A percentile compares a stretch with the other conserved stretches of the same genome.
Conservation (phyloP, 2,329 filamentous ascomycete species). For the Orbilia brochopaga region DNA sequence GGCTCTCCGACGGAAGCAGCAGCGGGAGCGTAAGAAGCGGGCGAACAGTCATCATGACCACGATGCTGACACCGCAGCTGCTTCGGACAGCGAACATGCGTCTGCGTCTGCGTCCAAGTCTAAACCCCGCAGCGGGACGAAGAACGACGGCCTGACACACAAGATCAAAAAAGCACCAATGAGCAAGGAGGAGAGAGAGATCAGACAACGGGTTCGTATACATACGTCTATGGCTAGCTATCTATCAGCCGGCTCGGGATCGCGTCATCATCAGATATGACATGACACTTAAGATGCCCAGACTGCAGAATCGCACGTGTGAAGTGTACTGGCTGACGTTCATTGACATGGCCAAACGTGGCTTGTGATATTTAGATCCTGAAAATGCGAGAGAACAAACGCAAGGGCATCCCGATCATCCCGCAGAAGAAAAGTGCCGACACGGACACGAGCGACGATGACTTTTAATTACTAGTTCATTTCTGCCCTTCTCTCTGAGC, state of each 20-base stretch:
- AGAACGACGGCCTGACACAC: conserved; percentile 13
- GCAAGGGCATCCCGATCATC: conserved; percentile 43
- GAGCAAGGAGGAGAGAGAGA: conserved; percentile 44
- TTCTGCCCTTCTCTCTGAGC: not conserved
- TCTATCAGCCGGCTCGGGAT: too few relatives aligned
- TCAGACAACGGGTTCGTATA: conserved; percentile 40
- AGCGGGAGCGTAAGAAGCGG: conserved; percentile 36
- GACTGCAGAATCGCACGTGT: not conserved
- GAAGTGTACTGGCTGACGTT: conserved; percentile 18
- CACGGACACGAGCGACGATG: conserved; percentile 29
- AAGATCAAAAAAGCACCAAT: conserved; percentile 11
- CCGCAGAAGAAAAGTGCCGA: conserved; percentile 18
- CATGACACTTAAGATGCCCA: conserved; percentile 10
- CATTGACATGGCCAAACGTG: conserved; percentile 4
- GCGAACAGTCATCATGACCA: conserved; percentile 15
- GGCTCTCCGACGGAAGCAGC: conserved; percentile 41
- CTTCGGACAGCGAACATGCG: conserved; percentile 1
- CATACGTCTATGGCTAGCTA: too few relatives aligned
- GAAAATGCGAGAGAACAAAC: conserved; percentile 42
- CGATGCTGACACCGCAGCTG: conserved; percentile 8
- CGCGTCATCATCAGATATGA: conserved; percentile 16
- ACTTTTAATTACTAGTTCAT: conserved; percentile 19
- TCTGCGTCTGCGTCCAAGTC: not conserved
- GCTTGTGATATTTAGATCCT: too few relatives aligned
- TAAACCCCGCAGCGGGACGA: not conserved